Conservation (phyloP, 495 filamentous ascomycete genomes). For the Talaromyces trachyspermus region DNA sequence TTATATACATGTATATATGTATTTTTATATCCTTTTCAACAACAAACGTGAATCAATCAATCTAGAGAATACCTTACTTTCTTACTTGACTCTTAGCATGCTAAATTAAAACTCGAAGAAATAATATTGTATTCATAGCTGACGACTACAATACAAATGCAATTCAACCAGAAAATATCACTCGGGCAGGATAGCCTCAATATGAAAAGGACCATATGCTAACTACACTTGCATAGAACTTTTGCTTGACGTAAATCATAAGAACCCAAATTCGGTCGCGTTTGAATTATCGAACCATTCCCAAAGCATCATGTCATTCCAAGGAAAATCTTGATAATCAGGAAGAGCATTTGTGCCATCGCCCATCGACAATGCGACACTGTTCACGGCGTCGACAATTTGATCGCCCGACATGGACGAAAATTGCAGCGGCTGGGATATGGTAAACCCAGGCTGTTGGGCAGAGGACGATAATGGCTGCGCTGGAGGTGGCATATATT, state of each 20-base stretch:
- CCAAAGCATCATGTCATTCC: slow-evolving; percentile 48
- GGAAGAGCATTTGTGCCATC: slow-evolving; percentile 30
- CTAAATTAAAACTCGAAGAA: too few relatives aligned
- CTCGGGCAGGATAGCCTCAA: neutral
- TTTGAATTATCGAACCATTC: slow-evolving; percentile 57
- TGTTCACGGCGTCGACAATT: slow-evolving; percentile 54
- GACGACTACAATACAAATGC: too few relatives aligned
- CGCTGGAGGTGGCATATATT: neutral
- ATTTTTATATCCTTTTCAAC: too few relatives aligned
- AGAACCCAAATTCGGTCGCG: slow-evolving; percentile 32
- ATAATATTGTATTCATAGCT: too few relatives aligned
- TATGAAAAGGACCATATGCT: neutral
- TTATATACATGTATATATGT: neutral
- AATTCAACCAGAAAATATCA: too few relatives aligned
- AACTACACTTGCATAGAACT: neutral
- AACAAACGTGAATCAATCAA: too few relatives aligned
- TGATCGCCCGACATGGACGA: slow-evolving; percentile 62
- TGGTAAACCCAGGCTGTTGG: neutral
- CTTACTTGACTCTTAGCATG: too few relatives aligned
- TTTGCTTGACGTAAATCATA: neutral
- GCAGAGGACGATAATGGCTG: neutral
- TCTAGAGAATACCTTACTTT: too few relatives aligned
- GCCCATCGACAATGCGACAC: slow-evolving; percentile 49
- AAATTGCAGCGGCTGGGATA: slow-evolving; percentile 50
- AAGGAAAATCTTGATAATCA: slow-evolving; percentile 31